Percentiles rank a stretch among this genome's conserved stretches.
These are phyloP conservation scores for Gossypium raimondii DNA, from an alignment of 345 rosid genomes.

Conservation along the genomic window DNA sequence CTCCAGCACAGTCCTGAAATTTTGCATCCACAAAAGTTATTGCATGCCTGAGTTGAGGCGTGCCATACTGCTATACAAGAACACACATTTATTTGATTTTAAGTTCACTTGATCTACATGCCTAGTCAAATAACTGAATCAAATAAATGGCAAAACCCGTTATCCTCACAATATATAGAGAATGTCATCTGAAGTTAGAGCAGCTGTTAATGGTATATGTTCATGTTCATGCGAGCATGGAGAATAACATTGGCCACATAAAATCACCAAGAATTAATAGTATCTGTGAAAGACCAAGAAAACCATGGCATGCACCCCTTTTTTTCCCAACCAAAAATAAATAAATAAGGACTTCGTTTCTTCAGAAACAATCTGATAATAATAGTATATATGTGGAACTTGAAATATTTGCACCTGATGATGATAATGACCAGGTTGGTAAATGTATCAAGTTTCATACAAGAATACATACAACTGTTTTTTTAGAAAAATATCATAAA, in stretches of 20 bases:
- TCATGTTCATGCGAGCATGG: neutral
- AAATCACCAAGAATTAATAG: neutral
- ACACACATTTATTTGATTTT: neutral
- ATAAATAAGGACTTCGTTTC: neutral
- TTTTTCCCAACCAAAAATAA: neutral
- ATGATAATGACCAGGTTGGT: neutral
- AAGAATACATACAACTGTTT: neutral
- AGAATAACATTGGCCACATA: neutral
- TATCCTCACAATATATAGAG: too few relatives aligned
- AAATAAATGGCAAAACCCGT: too few relatives aligned
- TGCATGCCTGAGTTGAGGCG: neutral
- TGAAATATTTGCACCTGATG: neutral
- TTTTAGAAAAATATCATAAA: neutral
- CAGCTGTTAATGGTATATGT: neutral
- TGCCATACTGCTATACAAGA: neutral
- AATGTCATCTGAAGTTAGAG: too few relatives aligned
- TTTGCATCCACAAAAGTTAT: slow-evolving; percentile 9
- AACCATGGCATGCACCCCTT: neutral
- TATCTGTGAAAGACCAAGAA: neutral
- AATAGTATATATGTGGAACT: neutral
- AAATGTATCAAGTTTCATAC: too few relatives aligned
- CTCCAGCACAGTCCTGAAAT: slow-evolving; percentile 90
- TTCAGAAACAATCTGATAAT: neutral
- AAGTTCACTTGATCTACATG: neutral
- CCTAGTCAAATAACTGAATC: too few relatives aligned